Conservation (phyloP, 345 rosid species). For the Carallia pectinifolia region DNA sequence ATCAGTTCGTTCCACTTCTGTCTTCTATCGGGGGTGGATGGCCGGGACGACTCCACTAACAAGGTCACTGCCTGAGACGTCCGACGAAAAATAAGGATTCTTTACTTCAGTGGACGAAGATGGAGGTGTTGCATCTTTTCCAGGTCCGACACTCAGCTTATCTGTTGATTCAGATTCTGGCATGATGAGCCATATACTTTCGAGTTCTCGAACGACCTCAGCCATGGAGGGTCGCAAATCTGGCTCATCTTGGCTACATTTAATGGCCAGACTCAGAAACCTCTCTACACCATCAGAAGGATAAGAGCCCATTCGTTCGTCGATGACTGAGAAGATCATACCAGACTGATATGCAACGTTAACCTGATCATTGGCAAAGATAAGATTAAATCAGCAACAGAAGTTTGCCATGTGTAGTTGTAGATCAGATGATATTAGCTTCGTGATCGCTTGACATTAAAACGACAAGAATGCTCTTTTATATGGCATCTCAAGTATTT, state of each 20-base stretch:
- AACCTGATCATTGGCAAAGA: conserved; percentile 39
- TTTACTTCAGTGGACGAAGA: conserved; percentile 45
- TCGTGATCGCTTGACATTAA: too few relatives aligned
- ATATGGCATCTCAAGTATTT: too few relatives aligned
- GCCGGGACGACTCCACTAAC: conserved; percentile 73
- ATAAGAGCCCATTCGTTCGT: conserved; percentile 89
- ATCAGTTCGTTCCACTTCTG: not conserved
- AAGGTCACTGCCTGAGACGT: conserved; percentile 87
- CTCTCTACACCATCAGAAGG: conserved; percentile 79
- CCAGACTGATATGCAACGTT: conserved; percentile 69
- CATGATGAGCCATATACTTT: conserved; percentile 56
- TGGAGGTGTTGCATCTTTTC: conserved; percentile 24
- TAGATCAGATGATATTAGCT: too few relatives aligned
- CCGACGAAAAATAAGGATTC: conserved; percentile 59
- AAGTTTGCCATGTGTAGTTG: too few relatives aligned
- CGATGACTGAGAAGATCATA: conserved; percentile 68
- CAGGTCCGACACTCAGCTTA: conserved; percentile 6
- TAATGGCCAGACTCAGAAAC: conserved; percentile 67
- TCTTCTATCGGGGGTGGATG: conserved; percentile 57
- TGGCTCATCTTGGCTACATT: conserved; percentile 73
- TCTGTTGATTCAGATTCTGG: conserved; percentile 43
- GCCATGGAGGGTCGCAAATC: conserved; percentile 86
- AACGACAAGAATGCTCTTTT: too few relatives aligned
- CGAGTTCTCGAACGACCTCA: conserved; percentile 85
- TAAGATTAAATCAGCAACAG: too few relatives aligned